Conservation (phyloP, 371 early-diverging fungal genomes). For the Apophysomyces ossiformis region DNA sequence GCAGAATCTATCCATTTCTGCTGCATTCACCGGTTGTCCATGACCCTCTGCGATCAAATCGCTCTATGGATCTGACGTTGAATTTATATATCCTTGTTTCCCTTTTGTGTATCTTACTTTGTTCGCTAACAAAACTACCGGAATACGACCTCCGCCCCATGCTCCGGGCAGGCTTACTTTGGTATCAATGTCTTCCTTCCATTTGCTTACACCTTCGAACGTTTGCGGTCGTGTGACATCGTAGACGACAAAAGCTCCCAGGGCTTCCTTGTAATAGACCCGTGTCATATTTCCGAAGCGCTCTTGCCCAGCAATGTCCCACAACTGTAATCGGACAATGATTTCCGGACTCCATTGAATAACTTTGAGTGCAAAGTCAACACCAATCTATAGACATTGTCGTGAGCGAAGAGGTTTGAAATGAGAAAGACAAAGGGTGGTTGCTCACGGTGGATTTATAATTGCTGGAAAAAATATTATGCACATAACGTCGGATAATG, state of each 20-base stretch:
- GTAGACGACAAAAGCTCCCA: conserved; percentile 80
- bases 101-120: conserved; percentile 44
- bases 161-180: conserved; percentile 62
- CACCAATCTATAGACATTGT: conserved; percentile 64
- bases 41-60: conserved; percentile 52
- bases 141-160: conserved; percentile 66
- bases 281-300: conserved; percentile 81
- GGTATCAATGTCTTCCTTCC: conserved; percentile 72
- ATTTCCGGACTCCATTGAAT: conserved; percentile 63
- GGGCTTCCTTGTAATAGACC: conserved; percentile 82
- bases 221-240: conserved; percentile 77
- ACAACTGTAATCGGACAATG: conserved; percentile 73
- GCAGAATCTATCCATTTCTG: conserved; percentile 60
- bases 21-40: conserved; percentile 46
- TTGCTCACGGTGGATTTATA: conserved; percentile 75
- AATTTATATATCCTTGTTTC: neutral
- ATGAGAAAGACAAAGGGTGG: neutral
- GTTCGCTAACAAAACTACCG: conserved; percentile 67
- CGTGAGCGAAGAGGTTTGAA: neutral
- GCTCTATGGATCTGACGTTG: conserved; percentile 22
- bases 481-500: conserved; percentile 68
- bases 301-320: conserved; percentile 91
- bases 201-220: conserved; percentile 73
- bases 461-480: conserved; percentile 73
- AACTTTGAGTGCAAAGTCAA: conserved; percentile 85